A percentile compares a stretch with the other conserved stretches of the same genome.
Conservation (phyloP, 2,329 filamentous ascomycete species). For the Botrytis aclada region DNA sequence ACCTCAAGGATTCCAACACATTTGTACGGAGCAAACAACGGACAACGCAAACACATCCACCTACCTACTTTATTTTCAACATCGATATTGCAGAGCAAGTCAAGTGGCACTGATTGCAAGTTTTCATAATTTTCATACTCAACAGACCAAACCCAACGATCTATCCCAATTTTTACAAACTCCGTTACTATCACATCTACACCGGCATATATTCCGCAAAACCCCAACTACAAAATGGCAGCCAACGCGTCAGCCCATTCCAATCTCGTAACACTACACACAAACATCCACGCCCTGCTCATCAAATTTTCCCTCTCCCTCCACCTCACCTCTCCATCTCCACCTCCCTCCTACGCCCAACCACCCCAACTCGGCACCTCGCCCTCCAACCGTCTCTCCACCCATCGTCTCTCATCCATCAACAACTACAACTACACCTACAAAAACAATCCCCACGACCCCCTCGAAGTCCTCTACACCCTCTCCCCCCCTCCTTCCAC, state of each 20-base stretch:
- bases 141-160: neutral
- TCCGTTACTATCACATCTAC: neutral
- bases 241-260: slow-evolving; percentile 1
- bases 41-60: neutral
- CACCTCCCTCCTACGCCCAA: neutral
- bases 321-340: neutral
- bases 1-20: neutral
- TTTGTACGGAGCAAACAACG: neutral
- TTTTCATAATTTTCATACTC: accelerated
- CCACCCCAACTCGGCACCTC: too few species aligned
- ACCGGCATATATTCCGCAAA: neutral
- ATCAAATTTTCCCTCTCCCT: neutral
- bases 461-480: slow-evolving; percentile 26
- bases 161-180: neutral
- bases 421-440: too few species aligned
- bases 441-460: slow-evolving; percentile 8
- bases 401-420: neutral
- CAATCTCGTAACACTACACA: neutral
- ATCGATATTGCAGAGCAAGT: neutral
- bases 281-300: neutral
- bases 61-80: neutral
- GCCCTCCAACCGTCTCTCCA: neutral
- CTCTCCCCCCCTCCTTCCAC: slow-evolving; percentile 22
- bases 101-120: neutral
- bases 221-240: neutral